Conservation (phyloP, 305 asterid genomes). For the Euphrasia arctica region DNA sequence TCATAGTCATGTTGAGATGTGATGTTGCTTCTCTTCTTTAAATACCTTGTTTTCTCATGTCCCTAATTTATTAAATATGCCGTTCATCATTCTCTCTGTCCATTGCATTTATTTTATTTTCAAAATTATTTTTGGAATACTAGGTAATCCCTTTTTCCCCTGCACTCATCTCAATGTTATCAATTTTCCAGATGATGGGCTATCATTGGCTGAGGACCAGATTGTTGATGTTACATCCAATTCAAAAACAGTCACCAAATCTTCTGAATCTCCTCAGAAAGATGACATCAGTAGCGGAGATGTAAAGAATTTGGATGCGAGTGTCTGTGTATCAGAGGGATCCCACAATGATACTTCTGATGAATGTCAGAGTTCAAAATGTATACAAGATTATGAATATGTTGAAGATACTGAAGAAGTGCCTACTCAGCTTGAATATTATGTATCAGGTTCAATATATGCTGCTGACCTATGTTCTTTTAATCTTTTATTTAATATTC, state of each 20-base stretch:
- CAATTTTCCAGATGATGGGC: conserved; percentile 28
- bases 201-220: conserved; percentile 28
- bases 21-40: not conserved
- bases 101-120: not conserved
- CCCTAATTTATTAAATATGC: not conserved
- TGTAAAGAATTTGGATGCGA: conserved; percentile 29
- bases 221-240: conserved; percentile 24
- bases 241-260: conserved; percentile 20
- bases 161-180: conserved; percentile 26
- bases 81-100: conserved; percentile 4
- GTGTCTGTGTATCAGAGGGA: conserved; percentile 27
- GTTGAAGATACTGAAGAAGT: conserved; percentile 25
- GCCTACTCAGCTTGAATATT: conserved; percentile 25
- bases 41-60: conserved; percentile 8
- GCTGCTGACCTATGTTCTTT: conserved; percentile 10
- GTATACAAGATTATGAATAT: conserved; percentile 25
- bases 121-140: conserved; percentile 18
- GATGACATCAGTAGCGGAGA: conserved; percentile 27
- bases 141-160: conserved; percentile 23
- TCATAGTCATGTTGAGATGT: conserved; percentile 11
- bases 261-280: conserved; percentile 31
- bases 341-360: conserved; percentile 26
- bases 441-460: conserved; percentile 26
- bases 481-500: conserved; percentile 12
- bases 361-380: conserved; percentile 24